Percentiles rank a stretch among this genome's conserved stretches.
Conservation (phyloP, 345 rosid genomes). For the Dipteronia dyeriana region DNA sequence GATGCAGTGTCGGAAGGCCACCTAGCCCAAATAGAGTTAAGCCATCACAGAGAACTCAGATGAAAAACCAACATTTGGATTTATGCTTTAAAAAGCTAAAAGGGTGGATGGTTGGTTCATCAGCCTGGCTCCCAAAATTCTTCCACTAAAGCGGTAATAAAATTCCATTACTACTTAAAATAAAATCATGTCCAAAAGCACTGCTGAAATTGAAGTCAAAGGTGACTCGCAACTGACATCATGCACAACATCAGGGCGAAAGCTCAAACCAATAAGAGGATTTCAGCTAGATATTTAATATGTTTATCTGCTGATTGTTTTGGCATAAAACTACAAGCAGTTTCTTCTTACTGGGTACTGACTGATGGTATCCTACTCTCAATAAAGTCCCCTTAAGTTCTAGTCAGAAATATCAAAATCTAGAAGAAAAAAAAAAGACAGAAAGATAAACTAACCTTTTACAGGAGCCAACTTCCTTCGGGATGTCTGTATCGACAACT, state of each 20-base stretch:
- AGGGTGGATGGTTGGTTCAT: not conserved
- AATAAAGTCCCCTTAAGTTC: not conserved
- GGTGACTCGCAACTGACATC: not conserved
- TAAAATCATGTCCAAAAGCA: not conserved
- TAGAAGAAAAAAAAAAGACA: not conserved
- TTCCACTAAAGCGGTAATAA: not conserved
- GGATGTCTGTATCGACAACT: conserved; percentile 35
- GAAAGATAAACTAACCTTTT: conserved; percentile 34
- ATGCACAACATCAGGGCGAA: not conserved
- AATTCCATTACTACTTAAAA: not conserved
- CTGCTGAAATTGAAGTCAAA: not conserved
- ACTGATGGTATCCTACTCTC: not conserved
- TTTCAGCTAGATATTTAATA: not conserved
- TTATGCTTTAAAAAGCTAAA: not conserved
- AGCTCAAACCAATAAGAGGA: not conserved
- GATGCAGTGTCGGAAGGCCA: not conserved
- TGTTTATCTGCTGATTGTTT: not conserved
- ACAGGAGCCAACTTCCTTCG: conserved; percentile 35
- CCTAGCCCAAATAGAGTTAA: not conserved
- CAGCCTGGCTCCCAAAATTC: not conserved
- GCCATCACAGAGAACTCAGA: not conserved
- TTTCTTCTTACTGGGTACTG: not conserved
- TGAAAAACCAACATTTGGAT: not conserved
- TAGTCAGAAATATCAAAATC: conserved; percentile 1
- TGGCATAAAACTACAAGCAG: not conserved